Evolutionary conservation across 2,329 filamentous ascomycete genomes (phyloP).

Genomic region (Aureobasidium sp.): DNA sequence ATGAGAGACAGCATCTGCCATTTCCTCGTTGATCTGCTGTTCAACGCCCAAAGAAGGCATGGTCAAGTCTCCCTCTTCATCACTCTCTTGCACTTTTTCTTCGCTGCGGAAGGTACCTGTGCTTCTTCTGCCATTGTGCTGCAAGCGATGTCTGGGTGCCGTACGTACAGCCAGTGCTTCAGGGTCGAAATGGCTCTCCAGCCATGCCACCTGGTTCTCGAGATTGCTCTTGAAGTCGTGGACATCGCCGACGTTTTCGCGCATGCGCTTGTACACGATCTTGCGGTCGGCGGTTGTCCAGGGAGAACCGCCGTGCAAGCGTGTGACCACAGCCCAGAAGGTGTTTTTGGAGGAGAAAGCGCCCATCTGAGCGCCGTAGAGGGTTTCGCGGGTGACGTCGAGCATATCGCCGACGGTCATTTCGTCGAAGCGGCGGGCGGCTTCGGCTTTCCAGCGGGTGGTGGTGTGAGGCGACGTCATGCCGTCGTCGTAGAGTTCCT

Average conservation of each 20-base stretch:
- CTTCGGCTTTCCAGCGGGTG: slow-evolving; percentile 4
- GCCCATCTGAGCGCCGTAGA: slow-evolving; percentile 4
- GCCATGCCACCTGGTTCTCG: neutral
- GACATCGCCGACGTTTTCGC: neutral
- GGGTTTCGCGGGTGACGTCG: slow-evolving; percentile 13
- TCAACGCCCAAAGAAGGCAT: slow-evolving; percentile 1
- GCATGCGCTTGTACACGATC: neutral
- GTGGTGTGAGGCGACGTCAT: neutral
- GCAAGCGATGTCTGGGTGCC: neutral
- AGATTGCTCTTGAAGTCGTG: neutral
- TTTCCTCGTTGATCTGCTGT: neutral
- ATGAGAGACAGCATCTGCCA: neutral
- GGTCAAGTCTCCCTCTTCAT: slow-evolving; percentile 3
- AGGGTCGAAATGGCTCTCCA: neutral
- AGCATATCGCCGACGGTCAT: slow-evolving; percentile 15
- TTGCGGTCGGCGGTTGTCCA: slow-evolving; percentile 13
- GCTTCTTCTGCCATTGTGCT: neutral
- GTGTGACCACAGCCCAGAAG: slow-evolving; percentile 11
- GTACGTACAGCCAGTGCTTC: neutral
- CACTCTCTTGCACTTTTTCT: slow-evolving; percentile 6
- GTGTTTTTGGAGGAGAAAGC: neutral
- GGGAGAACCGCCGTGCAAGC: neutral
- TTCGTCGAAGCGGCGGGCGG: neutral
- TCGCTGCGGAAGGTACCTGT: neutral
- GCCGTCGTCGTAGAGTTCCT: neutral